phyloP scores from a whole-genome alignment of 2,329 filamentous ascomycete genomes.

The Talaromyces sp. region DNA sequence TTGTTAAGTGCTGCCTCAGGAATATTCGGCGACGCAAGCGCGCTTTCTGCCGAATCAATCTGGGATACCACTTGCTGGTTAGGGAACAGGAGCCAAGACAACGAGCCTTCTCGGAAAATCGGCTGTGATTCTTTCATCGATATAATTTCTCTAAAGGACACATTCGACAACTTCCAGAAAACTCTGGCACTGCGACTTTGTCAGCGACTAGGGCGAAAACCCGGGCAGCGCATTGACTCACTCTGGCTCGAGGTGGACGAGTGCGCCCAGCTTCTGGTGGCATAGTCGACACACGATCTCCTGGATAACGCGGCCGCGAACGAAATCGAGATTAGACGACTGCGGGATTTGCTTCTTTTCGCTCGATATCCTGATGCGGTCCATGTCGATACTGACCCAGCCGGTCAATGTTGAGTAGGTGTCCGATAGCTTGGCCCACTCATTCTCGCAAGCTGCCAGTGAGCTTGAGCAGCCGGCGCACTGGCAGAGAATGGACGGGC shows the following conservation, averaged over 20 bases:
- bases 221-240: conserved; percentile 15
- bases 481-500: conserved; percentile 33
- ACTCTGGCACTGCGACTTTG: conserved; percentile 25
- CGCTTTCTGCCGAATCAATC: conserved; percentile 21
- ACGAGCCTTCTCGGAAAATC: conserved; percentile 26
- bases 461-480: conserved; percentile 35
- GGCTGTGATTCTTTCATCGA: conserved; percentile 34
- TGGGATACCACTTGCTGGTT: conserved; percentile 8
- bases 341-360: conserved; percentile 32
- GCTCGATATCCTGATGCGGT: conserved; percentile 30
- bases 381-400: conserved; percentile 33
- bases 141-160: conserved; percentile 34
- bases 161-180: conserved; percentile 35
- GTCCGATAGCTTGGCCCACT: conserved; percentile 34
- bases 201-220: background rate
- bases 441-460: conserved; percentile 35
- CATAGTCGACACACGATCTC: conserved; percentile 33
- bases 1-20: conserved; percentile 22
- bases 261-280: conserved; percentile 31
- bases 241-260: conserved; percentile 31
- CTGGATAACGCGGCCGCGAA: conserved; percentile 31
- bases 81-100: conserved; percentile 25
- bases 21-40: conserved; percentile 13
- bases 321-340: conserved; percentile 27
- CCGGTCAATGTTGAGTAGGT: conserved; percentile 30